Evolutionary conservation across 495 filamentous ascomycete species (phyloP).

Genomic region (Pyrenula massariospora): DNA sequence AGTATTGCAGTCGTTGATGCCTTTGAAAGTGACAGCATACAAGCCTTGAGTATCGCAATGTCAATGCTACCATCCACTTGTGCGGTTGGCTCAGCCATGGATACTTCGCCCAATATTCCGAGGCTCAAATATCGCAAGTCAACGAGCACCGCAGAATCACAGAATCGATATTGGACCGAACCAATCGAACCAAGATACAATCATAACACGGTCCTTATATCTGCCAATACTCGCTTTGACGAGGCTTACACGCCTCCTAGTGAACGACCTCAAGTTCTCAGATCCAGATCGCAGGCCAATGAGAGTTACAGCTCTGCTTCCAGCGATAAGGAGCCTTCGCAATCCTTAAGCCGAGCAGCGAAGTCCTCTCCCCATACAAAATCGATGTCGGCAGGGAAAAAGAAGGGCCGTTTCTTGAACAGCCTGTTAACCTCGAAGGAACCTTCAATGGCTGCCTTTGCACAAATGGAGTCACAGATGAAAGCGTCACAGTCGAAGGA

Average conservation of each 20-base stretch:
- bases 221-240: too few relatives aligned
- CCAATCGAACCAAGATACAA: too few relatives aligned
- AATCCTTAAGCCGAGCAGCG: too few relatives aligned
- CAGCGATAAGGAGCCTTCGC: too few relatives aligned
- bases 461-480: not conserved
- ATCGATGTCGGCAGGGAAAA: not conserved
- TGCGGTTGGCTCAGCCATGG: not conserved
- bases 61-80: not conserved
- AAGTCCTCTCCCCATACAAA: not conserved
- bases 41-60: too few relatives aligned
- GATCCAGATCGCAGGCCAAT: too few relatives aligned
- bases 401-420: not conserved
- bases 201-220: too few relatives aligned
- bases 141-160: not conserved
- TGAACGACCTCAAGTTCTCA: too few relatives aligned
- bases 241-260: too few relatives aligned
- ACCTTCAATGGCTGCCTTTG: not conserved
- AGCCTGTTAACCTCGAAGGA: not conserved
- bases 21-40: too few relatives aligned
- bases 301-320: too few relatives aligned
- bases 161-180: not conserved
- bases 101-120: not conserved
- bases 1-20: too few relatives aligned
- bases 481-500: not conserved
- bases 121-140: not conserved